A percentile compares a stretch with the other conserved stretches of the same genome.
These are phyloP conservation scores for Macrophomina pseudophaseolina DNA, from an alignment of 2,329 filamentous ascomycete genomes.

Conservation along the genomic window DNA sequence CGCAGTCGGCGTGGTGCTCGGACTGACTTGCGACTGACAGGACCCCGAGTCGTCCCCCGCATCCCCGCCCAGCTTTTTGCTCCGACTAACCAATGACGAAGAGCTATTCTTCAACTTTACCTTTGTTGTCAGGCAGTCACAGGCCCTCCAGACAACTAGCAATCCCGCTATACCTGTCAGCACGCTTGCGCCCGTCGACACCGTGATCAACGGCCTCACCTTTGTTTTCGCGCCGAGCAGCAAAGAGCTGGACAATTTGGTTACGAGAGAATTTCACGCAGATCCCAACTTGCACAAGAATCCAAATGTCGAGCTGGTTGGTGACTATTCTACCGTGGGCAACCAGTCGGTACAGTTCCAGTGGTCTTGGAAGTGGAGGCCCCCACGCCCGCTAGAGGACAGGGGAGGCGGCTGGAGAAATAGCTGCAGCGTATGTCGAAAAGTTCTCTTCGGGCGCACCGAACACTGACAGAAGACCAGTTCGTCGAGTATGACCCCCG, in stretches of 20 bases:
- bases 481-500: conserved; percentile 97
- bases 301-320: conserved; percentile 92
- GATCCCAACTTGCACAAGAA: conserved; percentile 98
- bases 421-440: conserved; percentile 75
- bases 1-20: conserved; percentile 27
- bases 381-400: conserved; percentile 81
- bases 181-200: conserved; percentile 59
- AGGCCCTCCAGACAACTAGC: conserved; percentile 50
- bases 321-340: conserved; percentile 86
- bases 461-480: conserved; percentile 47
- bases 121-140: conserved; percentile 72
- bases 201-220: conserved; percentile 83
- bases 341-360: conserved; percentile 84
- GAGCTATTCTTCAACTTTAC: conserved; percentile 93
- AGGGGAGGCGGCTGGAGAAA: conserved; percentile 93
- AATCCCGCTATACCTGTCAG: conserved; percentile 41
- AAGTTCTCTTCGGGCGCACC: neutral
- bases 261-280: conserved; percentile 94
- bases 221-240: conserved; percentile 87
- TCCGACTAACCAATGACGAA: conserved; percentile 88
- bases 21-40: conserved; percentile 52
- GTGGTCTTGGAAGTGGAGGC: conserved; percentile 97
- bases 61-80: conserved; percentile 72
- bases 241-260: conserved; percentile 88
- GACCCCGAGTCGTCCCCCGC: conserved; percentile 69